Percentiles rank a stretch among this genome's conserved stretches.
Conservation (phyloP, 1,284 basidiomycete species). For the Blastosporella zonata region DNA sequence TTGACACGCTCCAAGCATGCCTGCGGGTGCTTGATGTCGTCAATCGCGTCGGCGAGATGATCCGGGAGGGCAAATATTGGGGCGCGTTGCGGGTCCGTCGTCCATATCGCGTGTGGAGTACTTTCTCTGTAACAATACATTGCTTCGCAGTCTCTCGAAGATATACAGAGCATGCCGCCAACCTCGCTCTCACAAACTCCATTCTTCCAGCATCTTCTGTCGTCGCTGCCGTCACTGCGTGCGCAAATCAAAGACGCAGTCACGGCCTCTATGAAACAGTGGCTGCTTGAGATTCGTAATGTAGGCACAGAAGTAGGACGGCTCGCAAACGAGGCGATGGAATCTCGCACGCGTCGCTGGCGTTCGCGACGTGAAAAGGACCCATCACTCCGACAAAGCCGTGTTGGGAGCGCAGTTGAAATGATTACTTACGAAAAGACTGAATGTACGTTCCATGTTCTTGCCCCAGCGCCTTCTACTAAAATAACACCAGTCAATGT, state of each 20-base stretch:
- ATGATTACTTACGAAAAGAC: slow-evolving; percentile 91
- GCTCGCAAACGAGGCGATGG: slow-evolving; percentile 91
- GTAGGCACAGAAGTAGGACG: slow-evolving; percentile 84
- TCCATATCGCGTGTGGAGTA: slow-evolving; percentile 27
- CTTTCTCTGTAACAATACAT: slow-evolving; percentile 26
- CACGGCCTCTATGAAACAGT: slow-evolving; percentile 93
- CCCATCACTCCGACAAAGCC: slow-evolving; percentile 67
- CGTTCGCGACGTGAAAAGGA: slow-evolving; percentile 77
- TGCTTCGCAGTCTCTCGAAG: slow-evolving; percentile 78
- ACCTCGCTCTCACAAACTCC: slow-evolving; percentile 91
- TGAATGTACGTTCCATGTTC: slow-evolving; percentile 69
- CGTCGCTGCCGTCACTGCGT: slow-evolving; percentile 88
- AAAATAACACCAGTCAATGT: slow-evolving; percentile 75
- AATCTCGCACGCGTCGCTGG: slow-evolving; percentile 83
- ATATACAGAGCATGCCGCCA: slow-evolving; percentile 88
- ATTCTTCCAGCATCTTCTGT: slow-evolving; percentile 89
- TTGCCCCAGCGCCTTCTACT: neutral
- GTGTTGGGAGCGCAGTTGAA: slow-evolving; percentile 94
- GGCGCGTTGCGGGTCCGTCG: slow-evolving; percentile 87
- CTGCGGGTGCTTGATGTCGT: slow-evolving; percentile 92
- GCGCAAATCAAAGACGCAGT: slow-evolving; percentile 91
- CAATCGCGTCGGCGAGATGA: slow-evolving; percentile 91
- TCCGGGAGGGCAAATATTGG: slow-evolving; percentile 92
- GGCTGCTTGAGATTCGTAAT: slow-evolving; percentile 94
- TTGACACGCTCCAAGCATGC: slow-evolving; percentile 92